Base-by-base conservation (phyloP, 192 early-diverging fungal species). In the Umbelopsis sp. region DNA sequence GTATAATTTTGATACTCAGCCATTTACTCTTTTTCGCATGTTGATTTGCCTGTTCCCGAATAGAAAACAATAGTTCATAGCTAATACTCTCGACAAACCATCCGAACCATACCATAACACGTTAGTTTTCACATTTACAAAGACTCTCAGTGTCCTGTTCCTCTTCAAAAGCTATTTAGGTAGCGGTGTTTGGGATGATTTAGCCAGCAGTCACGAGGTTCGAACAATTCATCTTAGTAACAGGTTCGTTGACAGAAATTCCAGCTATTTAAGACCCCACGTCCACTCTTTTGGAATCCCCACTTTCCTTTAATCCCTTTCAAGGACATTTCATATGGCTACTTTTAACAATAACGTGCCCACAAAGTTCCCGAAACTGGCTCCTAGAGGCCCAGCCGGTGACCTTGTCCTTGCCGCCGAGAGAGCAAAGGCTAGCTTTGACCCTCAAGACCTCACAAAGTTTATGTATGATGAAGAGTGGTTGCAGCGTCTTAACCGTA, bases 391-490 rank as follows among this genome's bases (percentile, higher is more conserved):
- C 30, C 86, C 86, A 35, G 79, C 81, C 49, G 86, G 86, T 33
- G 68, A 64, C 15, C 76, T 82, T 37, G 64, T 85, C 46, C 83
- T 94, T 7, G 81, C 84, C 20, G 67, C 73, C 49, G 94, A 95
- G 77, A 90, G 94, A 55, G 67, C 82, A 27, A 82, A 80, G 70
- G 87, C 90, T 20, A 79, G 81, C 20, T 95, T 95, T 70, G 76
- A 82, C 49, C 78, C 88, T 23, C 67, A 85, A 30, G 86, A 87
- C 21, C 85, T 95, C 73, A 82, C 90, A 65, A 73, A 77, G 71
- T 88, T 90, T 66, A 83, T 94, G 69, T 83, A 91, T 37, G 89
- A 88, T 48, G 75, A 87, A 13, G 82, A 91, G n/a, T 83, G 84
- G 74, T 82, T 93, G 12, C 73, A 78, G 6, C 80, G 80, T 46